phyloP scores from a whole-genome alignment of 2,329 filamentous ascomycete genomes.

The Thermothelomyces thermophilus region DNA sequence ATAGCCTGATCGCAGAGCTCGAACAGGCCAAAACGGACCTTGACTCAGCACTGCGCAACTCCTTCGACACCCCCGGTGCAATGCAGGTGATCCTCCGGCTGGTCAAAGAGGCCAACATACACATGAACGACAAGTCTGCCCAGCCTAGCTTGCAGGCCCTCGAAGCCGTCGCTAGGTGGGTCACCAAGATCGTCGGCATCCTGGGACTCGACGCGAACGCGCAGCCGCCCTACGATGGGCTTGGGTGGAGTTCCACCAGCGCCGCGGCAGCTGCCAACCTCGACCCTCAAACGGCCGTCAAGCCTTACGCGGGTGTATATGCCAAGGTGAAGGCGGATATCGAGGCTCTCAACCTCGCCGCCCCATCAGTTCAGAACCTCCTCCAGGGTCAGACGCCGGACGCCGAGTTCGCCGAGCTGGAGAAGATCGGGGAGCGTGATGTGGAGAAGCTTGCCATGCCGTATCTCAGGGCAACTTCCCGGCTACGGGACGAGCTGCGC shows the following conservation, averaged over 20 bases:
- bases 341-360: constrained; percentile 41
- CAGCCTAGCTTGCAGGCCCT: constrained; percentile 41
- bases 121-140: constrained; percentile 38
- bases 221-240: constrained; percentile 46
- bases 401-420: constrained; percentile 41
- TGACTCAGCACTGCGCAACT: constrained; percentile 63
- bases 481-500: constrained; percentile 56
- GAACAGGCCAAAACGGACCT: constrained; percentile 50
- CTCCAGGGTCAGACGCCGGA: constrained; percentile 39
- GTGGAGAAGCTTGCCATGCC: constrained; percentile 48
- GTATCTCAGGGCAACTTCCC: constrained; percentile 49
- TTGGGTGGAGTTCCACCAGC: constrained; percentile 47
- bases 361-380: constrained; percentile 38
- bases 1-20: constrained; percentile 24
- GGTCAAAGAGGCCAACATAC: constrained; percentile 68
- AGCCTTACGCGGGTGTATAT: constrained; percentile 39
- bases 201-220: constrained; percentile 69
- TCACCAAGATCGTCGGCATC: constrained; percentile 77
- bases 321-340: constrained; percentile 42
- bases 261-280: constrained; percentile 30
- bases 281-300: constrained; percentile 22
- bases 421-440: constrained; percentile 41
- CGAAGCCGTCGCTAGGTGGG: constrained; percentile 62
- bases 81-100: constrained; percentile 74
- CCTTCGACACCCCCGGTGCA: constrained; percentile 76